Evolutionary conservation across 768 basidiomycete species (phyloP).

Genomic region (Lentinula guzmanii): DNA sequence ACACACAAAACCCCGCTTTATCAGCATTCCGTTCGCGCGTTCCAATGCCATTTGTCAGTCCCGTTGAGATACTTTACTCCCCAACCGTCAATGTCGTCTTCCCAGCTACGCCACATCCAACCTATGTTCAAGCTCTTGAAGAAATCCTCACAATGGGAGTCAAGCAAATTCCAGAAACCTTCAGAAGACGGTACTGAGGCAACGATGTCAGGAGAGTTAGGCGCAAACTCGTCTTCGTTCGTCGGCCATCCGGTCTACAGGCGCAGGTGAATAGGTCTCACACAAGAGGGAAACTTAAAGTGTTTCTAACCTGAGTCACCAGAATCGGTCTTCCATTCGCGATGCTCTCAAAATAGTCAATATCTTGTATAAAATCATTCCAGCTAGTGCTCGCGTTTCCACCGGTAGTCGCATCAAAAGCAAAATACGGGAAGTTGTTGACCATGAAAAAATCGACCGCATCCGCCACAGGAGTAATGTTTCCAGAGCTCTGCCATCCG

Average conservation of each 20-base stretch:
- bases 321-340: constrained; percentile 11
- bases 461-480: constrained; percentile 8
- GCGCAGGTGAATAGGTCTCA: no score
- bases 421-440: constrained; percentile 13
- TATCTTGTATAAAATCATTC: constrained; percentile 9
- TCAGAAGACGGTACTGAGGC: constrained; percentile 9
- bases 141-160: constrained; percentile 11
- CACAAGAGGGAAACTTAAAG: no score
- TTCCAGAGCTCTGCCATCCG: constrained; percentile 12
- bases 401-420: constrained; percentile 10
- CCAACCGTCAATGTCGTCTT: constrained; percentile 12
- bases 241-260: constrained; percentile 13
- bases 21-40: constrained; percentile 5
- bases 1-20: constrained; percentile 14
- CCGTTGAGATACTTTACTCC: constrained; percentile 10
- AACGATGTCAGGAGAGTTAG: constrained; percentile 11
- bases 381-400: constrained; percentile 6
- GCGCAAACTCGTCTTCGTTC: constrained; percentile 13
- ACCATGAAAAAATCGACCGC: constrained; percentile 13
- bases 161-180: constrained; percentile 10
- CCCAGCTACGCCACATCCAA: constrained; percentile 12
- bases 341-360: constrained; percentile 11
- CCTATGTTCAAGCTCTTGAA: constrained; percentile 12
- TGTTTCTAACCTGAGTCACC: constrained; percentile 9
- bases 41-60: constrained; percentile 11